Evolutionary conservation across 352 stramenopile genomes (phyloP), one percentile per base, ranked within the genome.

Genomic region (Phytophthora lateralis): DNA sequence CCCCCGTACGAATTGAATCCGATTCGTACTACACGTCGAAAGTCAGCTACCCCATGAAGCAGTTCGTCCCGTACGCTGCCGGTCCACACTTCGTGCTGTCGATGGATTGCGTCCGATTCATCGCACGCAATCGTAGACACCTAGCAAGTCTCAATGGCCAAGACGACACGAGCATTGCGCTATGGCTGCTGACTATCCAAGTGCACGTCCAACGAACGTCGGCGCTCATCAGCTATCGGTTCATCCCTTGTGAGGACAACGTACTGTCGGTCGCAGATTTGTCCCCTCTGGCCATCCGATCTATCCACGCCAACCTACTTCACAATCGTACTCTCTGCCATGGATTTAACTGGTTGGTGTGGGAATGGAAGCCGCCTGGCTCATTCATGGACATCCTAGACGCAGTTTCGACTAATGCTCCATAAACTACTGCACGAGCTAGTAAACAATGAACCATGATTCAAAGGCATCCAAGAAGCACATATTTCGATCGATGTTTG

Each of bases 111-210:
- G 74, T 66, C 14, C 42, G 76, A 12, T 85, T 78, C 42, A 74
- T 86, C 30, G 53, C 61, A 1, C 41, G 54, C 12, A 86, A 86
- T 37, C 38, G 49, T 4, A 50, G 48, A 53, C 57, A 29, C 2
- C 24, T 80, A 15, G 54, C 50, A 6, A 60, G 55, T 18, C 32
- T 87, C 7, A 75, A 69, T 9, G 55, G 49, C 6, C 48, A 89
- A 4, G 79, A 91, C 37, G 80, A 91, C 50, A 73, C 84, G 3
- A 82, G 75, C 2, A 55, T 90, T 30, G 71, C 68, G 6, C 55
- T 85, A 2, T 90, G 82, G 80, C 54, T 88, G 48, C 49, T 85
- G 17, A 54, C 41, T 1, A 73, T 88, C 26, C 70, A 86, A 43
- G 80, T 91, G 15, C 70, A 75, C 5, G 54, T 79, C 4, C 45